Base-by-base conservation (phyloP, 495 filamentous ascomycete species). In the Penicillium waksmanii region DNA sequence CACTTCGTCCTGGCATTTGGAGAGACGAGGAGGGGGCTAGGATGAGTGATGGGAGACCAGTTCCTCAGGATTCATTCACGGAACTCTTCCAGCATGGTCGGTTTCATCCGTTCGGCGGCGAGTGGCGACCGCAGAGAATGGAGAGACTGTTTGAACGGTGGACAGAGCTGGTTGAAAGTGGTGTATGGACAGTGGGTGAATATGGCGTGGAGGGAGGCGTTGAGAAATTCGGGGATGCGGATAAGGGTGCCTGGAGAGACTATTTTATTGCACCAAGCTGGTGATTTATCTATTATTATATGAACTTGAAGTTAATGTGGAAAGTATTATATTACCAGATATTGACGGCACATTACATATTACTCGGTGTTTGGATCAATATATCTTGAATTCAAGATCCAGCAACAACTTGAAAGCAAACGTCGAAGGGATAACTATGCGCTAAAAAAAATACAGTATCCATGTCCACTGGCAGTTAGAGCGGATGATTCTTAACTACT, bases 171-270 rank as follows among this genome's bases (percentile, higher is more conserved):
- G 69, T 80, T 46, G 77, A 76, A 34, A 49, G 46, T 51, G 77
- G 74, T 13, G 43, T 73, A 38, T 79, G 77, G 77, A 61, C 63
- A 38, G 77, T 82, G 47, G 74, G 73, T 25, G 51, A 60, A 36
- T 50, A 77, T 31, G 75, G 78, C 2, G 73, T 82, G 7, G 47
- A 68, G 47, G 74, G 76, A 21, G 66, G 52, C 13, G 73, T 82
- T 58, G 73, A 77, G 44, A 71, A 57, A 42, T 80, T 80, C 58
- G 57, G 50, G 50, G 71, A 80, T 44, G 77, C 77, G 31, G 66
- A 72, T 53, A 58, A 48, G 6, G 62, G 65, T 38, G 63, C 60
- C 58, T 73, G 68, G 65, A 42, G 38, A 33, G 64, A 73, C 58
- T 76, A 74, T 65, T 73, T 60, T 61, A 72, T 76, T 54, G 31